Base-by-base conservation (phyloP, 2,329 filamentous ascomycete genomes). In the Metarhizium sp. region DNA sequence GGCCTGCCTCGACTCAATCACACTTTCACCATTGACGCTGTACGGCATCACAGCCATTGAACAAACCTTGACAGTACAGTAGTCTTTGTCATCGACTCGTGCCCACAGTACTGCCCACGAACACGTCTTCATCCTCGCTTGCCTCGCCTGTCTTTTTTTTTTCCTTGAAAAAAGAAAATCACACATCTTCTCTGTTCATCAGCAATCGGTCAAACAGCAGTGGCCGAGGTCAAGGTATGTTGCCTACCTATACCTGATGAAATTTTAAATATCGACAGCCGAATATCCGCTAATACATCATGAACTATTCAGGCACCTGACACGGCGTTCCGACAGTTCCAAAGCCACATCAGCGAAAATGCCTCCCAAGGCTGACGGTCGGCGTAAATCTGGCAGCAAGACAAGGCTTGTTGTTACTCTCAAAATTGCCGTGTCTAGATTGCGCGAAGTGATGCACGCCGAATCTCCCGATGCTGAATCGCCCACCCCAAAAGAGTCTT, bases 391-490 rank as follows among this genome's bases (percentile, higher is more conserved):
- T 30, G 67, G 66, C 57, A 61, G 62, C 63, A 73, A 72, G 59
- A 54, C 64, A 20, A 62, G 56, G 38, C 63, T 75, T 52, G 57
- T 83, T 57, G 68, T 85, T 64, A 83, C 74, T 7, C 68, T 86
- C 54, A 79, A 74, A 61, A 72, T 85, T 51, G 63, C 77, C 25
- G 69, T 81, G 46, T 66, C 73, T 18, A 74, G 70, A 59, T 72
- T 87, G 53, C 76, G 77, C 61, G 73, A 74, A 52, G 71, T 84
- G 52, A 60, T 78, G 59, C 73, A 76, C 59, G 69, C 75, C 30
- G 69, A 69, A 29, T 67, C 72, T 46, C 58, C 70, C 58, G 72
- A 76, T 58, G 70, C 76, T 55, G 73, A 77, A 55, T 72, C 76
- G 48, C 67, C 75, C 30, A 64, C 70, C 46, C 56, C 64, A 56